phyloP scores from a whole-genome alignment of 2,329 filamentous ascomycete genomes.

The Xylariaceae sp. region DNA sequence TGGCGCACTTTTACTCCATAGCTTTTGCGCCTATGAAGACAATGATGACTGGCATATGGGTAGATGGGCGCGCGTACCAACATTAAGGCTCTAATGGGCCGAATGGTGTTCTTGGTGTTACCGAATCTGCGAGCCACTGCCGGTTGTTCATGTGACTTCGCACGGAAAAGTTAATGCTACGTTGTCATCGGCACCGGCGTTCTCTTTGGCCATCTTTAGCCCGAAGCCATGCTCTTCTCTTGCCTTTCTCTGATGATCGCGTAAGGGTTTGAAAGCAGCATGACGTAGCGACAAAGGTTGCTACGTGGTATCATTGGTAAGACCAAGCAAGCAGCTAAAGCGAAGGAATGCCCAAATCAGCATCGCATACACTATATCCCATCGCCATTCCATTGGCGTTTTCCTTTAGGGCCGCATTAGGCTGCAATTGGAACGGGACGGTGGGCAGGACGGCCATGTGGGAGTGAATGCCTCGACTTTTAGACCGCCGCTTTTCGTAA shows the following conservation, averaged over 20 bases:
- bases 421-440: conserved; percentile 12
- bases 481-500: conserved; percentile 1
- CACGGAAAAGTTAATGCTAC: conserved; percentile 1
- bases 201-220: conserved; percentile 5
- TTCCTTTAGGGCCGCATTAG: conserved; percentile 10
- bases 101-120: conserved; percentile 1
- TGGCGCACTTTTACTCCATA: neutral
- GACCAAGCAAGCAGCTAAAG: neutral
- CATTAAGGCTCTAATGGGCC: conserved; percentile 5
- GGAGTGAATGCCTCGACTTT: conserved; percentile 6
- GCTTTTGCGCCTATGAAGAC: neutral
- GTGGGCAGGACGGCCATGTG: conserved; percentile 1
- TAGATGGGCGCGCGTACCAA: neutral
- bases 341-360: neutral
- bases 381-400: neutral
- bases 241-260: neutral
- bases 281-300: conserved; percentile 5
- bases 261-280: neutral
- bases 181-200: neutral
- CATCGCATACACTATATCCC: neutral
- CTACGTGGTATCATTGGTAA: neutral
- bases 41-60: conserved; percentile 4
- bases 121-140: conserved; percentile 7
- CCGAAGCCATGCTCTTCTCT: neutral
- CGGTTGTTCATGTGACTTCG: conserved; percentile 14